A percentile compares a stretch with the other conserved stretches of the same genome.
Conservation (phyloP, 192 early-diverging fungal genomes). For the Chytriomyces confervae region DNA sequence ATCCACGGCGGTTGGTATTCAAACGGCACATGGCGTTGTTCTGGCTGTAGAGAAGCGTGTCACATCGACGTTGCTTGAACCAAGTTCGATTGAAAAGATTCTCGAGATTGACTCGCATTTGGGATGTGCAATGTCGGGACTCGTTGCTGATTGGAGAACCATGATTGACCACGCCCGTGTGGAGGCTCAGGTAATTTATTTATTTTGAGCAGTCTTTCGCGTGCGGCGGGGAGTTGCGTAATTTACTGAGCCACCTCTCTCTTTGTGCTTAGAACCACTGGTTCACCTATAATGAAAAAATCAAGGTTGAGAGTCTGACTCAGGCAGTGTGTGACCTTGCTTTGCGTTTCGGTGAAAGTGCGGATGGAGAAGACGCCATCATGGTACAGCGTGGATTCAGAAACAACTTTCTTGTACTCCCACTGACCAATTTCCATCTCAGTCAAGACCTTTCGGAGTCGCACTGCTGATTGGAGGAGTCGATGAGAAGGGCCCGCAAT, state of each 20-base stretch:
- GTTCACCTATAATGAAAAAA: constrained; percentile 94
- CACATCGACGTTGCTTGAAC: constrained; percentile 89
- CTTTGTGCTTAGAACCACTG: constrained; percentile 73
- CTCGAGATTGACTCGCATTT: constrained; percentile 95
- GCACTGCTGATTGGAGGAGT: constrained; percentile 95
- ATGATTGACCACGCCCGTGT: constrained; percentile 98
- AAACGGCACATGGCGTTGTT: constrained; percentile 89
- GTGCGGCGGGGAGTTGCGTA: neutral
- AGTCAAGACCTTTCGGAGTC: constrained; percentile 99
- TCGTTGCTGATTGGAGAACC: constrained; percentile 94
- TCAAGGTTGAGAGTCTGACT: constrained; percentile 95
- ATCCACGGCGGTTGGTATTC: constrained; percentile 96
- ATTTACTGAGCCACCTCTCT: constrained; percentile 8
- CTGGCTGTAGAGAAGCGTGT: constrained; percentile 98
- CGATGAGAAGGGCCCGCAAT: constrained; percentile 95
- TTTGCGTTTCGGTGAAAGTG: constrained; percentile 95
- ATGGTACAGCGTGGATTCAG: constrained; percentile 69
- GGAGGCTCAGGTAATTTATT: constrained; percentile 86
- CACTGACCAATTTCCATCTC: neutral
- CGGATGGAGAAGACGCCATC: constrained; percentile 92
- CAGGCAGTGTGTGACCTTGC: constrained; percentile 99
- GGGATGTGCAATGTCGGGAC: constrained; percentile 96
- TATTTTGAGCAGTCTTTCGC: constrained; percentile 7
- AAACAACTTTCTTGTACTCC: neutral
- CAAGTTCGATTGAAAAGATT: constrained; percentile 97